Evolutionary conservation across 495 filamentous ascomycete species (phyloP), one percentile per base, ranked within the genome.

Genomic region (Lasiosphaeris hirsuta): DNA sequence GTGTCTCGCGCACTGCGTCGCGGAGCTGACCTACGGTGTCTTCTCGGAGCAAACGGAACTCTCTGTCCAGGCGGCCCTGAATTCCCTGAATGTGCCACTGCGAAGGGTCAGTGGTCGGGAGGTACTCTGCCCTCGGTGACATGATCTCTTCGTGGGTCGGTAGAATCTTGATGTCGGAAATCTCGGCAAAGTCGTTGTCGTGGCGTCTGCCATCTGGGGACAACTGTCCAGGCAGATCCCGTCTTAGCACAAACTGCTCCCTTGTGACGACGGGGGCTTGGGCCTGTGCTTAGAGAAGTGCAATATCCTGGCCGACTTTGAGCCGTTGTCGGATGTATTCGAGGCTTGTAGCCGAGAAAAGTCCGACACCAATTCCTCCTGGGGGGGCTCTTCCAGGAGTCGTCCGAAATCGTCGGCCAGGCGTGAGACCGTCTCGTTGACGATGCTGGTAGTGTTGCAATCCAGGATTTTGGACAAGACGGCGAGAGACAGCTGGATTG

Each of bases 11-110:
- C 5, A 86, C 76, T 4, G 79, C 78, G 62, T 89, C 84, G 41
- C 82, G 71, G 2, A 89, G 72, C 58, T 82, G 82, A 4, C 86
- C 86, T 1, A 86, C 67, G 0, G 79, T 85, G 64, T 90, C 85
- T 67, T 88, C 84, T 10, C 86, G 75, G 5, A 89, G 69, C 4
- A 90, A 75, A 14, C 87, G 77, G 56, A 91, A 90, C 58, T 91
- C 84, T 49, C 83, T 72, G 63, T 92, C 88, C 0, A 92, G 67
- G 0, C 89, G 73, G 0, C 87, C 81, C 0, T 66, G 68, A 8
- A 87, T 72, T 7, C 86, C 87, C 8, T 69, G 58, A 2, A 82
- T 57, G 65, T 91, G 86, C 63, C 78, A 78, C 40, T 79, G 70
- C 0, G 62, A 55, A 1, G 65, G 54, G 56, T 87, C 75, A 3